Conservation (phyloP, 1,284 basidiomycete genomes). For the Jaminaea rosea region DNA sequence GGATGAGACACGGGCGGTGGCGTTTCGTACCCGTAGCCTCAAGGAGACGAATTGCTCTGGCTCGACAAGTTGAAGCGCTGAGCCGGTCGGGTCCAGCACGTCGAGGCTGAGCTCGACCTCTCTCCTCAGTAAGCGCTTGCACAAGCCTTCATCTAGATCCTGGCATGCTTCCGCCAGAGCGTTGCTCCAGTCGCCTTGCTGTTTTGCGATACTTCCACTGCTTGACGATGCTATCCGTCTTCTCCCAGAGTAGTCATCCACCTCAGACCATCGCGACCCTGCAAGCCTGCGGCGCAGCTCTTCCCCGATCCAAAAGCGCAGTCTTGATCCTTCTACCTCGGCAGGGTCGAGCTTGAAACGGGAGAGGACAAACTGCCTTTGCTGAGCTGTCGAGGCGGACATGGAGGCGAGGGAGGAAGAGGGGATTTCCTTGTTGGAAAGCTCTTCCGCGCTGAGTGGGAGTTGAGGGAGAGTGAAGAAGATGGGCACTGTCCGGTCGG, state of each 20-base stretch:
- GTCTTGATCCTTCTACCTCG: slow-evolving; percentile 60
- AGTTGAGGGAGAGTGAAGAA: slow-evolving; percentile 68
- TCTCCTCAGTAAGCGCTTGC: no score
- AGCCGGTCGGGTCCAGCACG: slow-evolving; percentile 5
- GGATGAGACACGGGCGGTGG: neutral
- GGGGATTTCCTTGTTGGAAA: slow-evolving; percentile 57
- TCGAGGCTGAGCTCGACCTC: slow-evolving; percentile 10
- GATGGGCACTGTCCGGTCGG: slow-evolving; percentile 53
- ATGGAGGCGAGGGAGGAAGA: slow-evolving; percentile 67
- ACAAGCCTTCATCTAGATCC: no score
- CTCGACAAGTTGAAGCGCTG: neutral
- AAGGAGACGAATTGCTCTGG: slow-evolving; percentile 8
- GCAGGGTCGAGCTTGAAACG: slow-evolving; percentile 59
- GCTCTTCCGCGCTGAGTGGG: slow-evolving; percentile 56
- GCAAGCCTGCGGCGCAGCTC: slow-evolving; percentile 62
- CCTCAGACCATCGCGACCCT: no score
- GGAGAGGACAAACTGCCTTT: slow-evolving; percentile 85
- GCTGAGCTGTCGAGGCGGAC: no score
- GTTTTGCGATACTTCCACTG: slow-evolving; percentile 63
- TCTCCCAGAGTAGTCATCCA: no score
- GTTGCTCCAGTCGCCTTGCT: no score
- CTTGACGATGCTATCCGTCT: no score
- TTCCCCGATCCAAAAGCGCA: slow-evolving; percentile 90
- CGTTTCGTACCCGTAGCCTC: neutral
- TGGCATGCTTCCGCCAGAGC: no score